Conservation (phyloP, 1,284 basidiomycete genomes). For the Cryptococcus amylolentus region DNA sequence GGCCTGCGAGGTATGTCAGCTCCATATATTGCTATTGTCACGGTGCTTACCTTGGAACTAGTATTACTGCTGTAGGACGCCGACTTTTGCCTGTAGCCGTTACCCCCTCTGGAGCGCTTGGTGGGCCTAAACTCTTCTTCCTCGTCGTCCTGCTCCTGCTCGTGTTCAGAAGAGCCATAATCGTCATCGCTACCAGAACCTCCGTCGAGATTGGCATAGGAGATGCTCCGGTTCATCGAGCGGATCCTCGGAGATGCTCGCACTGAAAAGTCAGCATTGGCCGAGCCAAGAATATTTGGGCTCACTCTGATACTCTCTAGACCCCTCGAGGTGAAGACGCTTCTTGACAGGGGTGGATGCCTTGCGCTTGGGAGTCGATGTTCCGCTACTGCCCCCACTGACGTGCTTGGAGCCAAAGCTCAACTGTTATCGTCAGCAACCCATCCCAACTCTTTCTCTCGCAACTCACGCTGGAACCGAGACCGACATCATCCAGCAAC, state of each 20-base stretch:
- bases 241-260: constrained; percentile 41
- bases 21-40: not conserved
- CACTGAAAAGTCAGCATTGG: constrained; percentile 21
- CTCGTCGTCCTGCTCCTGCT: constrained; percentile 23
- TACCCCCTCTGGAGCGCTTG: constrained; percentile 26
- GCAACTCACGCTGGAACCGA: constrained; percentile 23
- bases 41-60: not conserved
- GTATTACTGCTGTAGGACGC: constrained; percentile 12
- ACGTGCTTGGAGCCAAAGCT: constrained; percentile 11
- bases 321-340: constrained; percentile 24
- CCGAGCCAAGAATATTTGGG: not conserved
- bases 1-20: not conserved
- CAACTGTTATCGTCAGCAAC: constrained; percentile 7
- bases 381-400: constrained; percentile 1
- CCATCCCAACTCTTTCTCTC: not conserved
- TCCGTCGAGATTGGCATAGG: constrained; percentile 41
- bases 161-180: constrained; percentile 26
- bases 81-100: constrained; percentile 15
- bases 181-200: constrained; percentile 20
- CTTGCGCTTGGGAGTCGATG: constrained; percentile 11
- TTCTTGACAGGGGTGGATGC: constrained; percentile 26
- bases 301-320: constrained; percentile 22
- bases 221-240: constrained; percentile 34
- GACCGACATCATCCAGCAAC: constrained; percentile 37
- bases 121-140: constrained; percentile 39